Conservation (phyloP, 768 basidiomycete species). For the Mycena alexandri region DNA sequence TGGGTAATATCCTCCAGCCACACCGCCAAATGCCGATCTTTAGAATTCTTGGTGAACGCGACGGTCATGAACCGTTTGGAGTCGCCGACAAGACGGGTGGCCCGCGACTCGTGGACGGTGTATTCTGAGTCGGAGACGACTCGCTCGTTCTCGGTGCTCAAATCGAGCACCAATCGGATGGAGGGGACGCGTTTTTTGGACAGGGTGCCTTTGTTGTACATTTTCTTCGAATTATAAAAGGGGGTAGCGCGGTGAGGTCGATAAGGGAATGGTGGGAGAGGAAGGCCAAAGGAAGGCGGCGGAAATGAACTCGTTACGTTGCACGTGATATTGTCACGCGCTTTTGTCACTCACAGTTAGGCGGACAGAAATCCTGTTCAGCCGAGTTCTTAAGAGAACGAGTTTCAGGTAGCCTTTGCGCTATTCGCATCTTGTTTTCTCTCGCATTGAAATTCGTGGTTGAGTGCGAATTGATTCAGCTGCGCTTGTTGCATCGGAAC, state of each 20-base stretch:
- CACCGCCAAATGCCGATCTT: not conserved
- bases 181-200: conserved; percentile 27
- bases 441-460: too few relatives aligned
- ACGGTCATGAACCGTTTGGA: conserved; percentile 35
- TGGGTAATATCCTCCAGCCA: conserved; percentile 29
- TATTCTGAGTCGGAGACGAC: conserved; percentile 16
- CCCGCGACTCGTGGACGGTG: conserved; percentile 33
- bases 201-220: conserved; percentile 23
- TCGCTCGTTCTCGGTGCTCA: not conserved
- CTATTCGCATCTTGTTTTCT: too few relatives aligned
- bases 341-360: too few relatives aligned
- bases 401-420: too few relatives aligned
- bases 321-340: too few relatives aligned
- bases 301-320: too few relatives aligned
- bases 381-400: too few relatives aligned
- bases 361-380: too few relatives aligned
- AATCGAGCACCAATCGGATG: conserved; percentile 19
- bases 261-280: conserved; percentile 11
- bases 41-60: conserved; percentile 7
- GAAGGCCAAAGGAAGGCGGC: not conserved
- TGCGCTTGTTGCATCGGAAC: too few relatives aligned
- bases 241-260: conserved; percentile 17
- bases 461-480: too few relatives aligned
- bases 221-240: conserved; percentile 5
- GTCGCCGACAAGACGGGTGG: conserved; percentile 36